phyloP scores from a whole-genome alignment of 2,329 filamentous ascomycete species.

The Leptographium radiaticola region DNA sequence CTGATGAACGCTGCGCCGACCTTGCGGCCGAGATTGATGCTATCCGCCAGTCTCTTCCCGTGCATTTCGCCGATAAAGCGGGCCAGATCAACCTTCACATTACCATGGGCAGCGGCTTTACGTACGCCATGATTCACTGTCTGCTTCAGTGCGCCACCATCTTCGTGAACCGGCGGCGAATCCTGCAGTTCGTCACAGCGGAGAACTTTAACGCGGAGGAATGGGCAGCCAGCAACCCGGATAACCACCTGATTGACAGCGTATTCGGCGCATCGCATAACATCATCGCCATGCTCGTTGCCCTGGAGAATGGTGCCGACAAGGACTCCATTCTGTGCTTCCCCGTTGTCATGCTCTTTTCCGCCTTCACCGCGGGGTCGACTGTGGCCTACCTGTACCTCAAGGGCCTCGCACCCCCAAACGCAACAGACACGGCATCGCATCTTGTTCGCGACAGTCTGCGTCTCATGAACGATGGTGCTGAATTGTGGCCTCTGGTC shows the following conservation, averaged over 20 bases:
- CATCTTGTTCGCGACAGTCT: conserved; percentile 45
- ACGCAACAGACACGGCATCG: conserved; percentile 42
- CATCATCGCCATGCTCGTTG: conserved; percentile 41
- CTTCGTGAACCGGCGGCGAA: conserved; percentile 46
- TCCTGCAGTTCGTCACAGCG: conserved; percentile 43
- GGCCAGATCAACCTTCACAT: conserved; percentile 49
- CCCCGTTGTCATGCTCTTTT: conserved; percentile 51
- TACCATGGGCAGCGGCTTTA: conserved; percentile 50
- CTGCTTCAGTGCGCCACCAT: conserved; percentile 47
- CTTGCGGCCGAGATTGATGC: conserved; percentile 42
- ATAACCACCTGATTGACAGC: conserved; percentile 38
- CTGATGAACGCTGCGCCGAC: conserved; percentile 36
- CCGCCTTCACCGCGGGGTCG: conserved; percentile 46
- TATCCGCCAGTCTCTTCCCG: conserved; percentile 39
- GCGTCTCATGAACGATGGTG: conserved; percentile 44
- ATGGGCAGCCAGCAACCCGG: conserved; percentile 33
- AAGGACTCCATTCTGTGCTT: conserved; percentile 48
- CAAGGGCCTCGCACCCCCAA: conserved; percentile 43
- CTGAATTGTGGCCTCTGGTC: conserved; percentile 46
- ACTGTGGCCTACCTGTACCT: conserved; percentile 50
- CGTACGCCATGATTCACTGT: conserved; percentile 49
- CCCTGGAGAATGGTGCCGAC: conserved; percentile 41
- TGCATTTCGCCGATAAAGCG: conserved; percentile 48
- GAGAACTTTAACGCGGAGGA: conserved; percentile 38
- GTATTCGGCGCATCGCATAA: conserved; percentile 47